Evolutionary conservation across 2,329 filamentous ascomycete genomes (phyloP), one percentile per base, ranked within the genome.

Genomic region (Neofusicoccum kwambonambiense): DNA sequence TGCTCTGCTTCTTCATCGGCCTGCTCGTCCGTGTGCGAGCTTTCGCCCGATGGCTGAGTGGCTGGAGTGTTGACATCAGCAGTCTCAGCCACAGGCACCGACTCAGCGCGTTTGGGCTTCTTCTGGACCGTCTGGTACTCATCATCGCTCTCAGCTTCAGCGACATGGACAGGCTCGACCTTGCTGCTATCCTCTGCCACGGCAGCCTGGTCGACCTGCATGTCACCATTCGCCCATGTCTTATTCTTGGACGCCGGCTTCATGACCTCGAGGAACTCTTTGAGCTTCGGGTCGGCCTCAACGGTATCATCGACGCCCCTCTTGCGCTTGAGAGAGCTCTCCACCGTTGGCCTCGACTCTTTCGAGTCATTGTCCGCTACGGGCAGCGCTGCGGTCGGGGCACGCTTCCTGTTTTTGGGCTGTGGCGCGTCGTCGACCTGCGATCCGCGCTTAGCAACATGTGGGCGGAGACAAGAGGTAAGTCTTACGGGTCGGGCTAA

Each of bases 221-320:
- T 71, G 64, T 81, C 80, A 69, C 86, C 85, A 70, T 87, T 85
- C 64, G 84, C 81, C 84, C 87, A 89, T 4, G 80, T 86, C 70
- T 89, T 90, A 17, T 82, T 81, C 69, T 90, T 87, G 37, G 87
- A 88, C 12, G 84, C 81, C 50, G 86, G 80, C 72, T 91, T 87
- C 89, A 97, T 96, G 57, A 93, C 87, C 67, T 90, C 87, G 60
- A 98, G 81, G 75, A 90, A 98, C 79, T 97, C 93, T 73, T 90
- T 87, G 67, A 97, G 81, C 79, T 95, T 96, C 4, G 90, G 87
- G 72, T 97, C 90, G 12, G 87, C 81, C 69, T 86, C 82, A 4
- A 66, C 69, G 34, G 75, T 70, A 27, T 87, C 82, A 17, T 81
- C 70, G 49, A 82, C 82, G 63, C 83, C 82, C 64, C 89, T 83